Percentiles rank a stretch among this genome's conserved stretches.
phyloP scores from a whole-genome alignment of 2,329 filamentous ascomycete genomes.

The Neofusicoccum parvum region DNA sequence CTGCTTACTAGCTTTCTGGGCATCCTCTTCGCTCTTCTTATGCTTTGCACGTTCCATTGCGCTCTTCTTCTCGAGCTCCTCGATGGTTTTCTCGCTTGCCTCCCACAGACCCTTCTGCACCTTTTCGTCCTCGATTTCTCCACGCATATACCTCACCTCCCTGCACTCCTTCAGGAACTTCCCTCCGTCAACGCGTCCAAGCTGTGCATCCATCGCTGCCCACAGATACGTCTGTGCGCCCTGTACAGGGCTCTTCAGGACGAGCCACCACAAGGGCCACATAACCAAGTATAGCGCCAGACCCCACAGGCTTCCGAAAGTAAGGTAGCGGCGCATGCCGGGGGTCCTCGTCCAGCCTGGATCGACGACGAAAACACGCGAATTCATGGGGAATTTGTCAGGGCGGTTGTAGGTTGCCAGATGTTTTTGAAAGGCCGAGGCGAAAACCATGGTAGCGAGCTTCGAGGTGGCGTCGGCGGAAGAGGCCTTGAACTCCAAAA shows the following conservation, averaged over 20 bases:
- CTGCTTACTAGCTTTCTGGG: conserved; percentile 38
- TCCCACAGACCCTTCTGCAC: conserved; percentile 87
- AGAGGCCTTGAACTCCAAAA: conserved; percentile 45
- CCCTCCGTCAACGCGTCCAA: conserved; percentile 67
- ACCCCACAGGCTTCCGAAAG: conserved; percentile 79
- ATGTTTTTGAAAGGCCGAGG: conserved; percentile 88
- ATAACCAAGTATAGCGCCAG: conserved; percentile 73
- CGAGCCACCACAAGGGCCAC: conserved; percentile 82
- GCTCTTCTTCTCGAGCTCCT: conserved; percentile 77
- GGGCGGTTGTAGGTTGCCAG: conserved; percentile 81
- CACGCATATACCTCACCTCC: conserved; percentile 69
- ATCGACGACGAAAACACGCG: conserved; percentile 83
- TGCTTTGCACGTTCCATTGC: conserved; percentile 63
- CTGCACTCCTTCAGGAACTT: conserved; percentile 88
- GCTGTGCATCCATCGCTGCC: conserved; percentile 78
- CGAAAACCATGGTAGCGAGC: conserved; percentile 86
- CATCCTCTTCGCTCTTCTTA: conserved; percentile 54
- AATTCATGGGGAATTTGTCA: conserved; percentile 78
- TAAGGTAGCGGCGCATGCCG: conserved; percentile 84
- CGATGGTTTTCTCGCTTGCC: conserved; percentile 80
- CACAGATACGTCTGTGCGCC: conserved; percentile 86
- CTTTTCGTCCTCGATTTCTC: conserved; percentile 76
- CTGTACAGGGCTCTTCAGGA: conserved; percentile 81
- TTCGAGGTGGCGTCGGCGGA: conserved; percentile 54
- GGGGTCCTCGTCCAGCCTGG: conserved; percentile 84